These are phyloP conservation scores for Tulasnella sp. DNA, from an alignment of 768 basidiomycete species.

Conservation along the genomic window DNA sequence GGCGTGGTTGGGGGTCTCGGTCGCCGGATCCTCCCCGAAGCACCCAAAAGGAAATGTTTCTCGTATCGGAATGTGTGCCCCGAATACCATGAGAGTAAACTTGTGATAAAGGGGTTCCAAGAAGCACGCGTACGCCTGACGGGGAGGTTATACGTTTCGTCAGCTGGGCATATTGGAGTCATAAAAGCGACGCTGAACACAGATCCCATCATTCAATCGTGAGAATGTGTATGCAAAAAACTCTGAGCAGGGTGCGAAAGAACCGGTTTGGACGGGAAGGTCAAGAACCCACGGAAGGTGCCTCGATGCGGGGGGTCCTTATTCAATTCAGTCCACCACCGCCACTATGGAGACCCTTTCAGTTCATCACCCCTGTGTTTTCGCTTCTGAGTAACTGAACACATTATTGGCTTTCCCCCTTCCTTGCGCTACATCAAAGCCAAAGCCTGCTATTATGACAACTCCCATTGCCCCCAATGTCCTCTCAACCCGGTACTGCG, in stretches of 20 bases:
- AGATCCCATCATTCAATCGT: background rate
- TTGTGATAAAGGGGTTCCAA: background rate
- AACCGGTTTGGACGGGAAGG: background rate
- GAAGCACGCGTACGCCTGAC: background rate
- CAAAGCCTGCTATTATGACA: background rate
- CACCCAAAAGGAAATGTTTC: background rate
- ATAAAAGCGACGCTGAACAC: background rate
- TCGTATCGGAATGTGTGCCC: background rate
- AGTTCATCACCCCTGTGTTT: background rate
- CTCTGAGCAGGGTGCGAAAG: background rate
- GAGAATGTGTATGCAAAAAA: background rate
- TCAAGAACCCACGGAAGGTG: background rate
- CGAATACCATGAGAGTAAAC: background rate
- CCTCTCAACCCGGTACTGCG: background rate
- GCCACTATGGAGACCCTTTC: background rate
- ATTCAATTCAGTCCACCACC: background rate
- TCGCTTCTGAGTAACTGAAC: background rate
- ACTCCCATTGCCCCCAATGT: background rate
- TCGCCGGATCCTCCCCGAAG: background rate
- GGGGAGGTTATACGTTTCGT: background rate
- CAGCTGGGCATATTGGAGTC: background rate
- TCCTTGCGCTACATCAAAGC: background rate
- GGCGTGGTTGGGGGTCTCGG: background rate
- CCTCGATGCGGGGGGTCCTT: background rate
- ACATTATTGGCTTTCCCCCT: background rate